phyloP scores from a whole-genome alignment of 2,329 filamentous ascomycete species.

The Tolypocladium endophyticum region DNA sequence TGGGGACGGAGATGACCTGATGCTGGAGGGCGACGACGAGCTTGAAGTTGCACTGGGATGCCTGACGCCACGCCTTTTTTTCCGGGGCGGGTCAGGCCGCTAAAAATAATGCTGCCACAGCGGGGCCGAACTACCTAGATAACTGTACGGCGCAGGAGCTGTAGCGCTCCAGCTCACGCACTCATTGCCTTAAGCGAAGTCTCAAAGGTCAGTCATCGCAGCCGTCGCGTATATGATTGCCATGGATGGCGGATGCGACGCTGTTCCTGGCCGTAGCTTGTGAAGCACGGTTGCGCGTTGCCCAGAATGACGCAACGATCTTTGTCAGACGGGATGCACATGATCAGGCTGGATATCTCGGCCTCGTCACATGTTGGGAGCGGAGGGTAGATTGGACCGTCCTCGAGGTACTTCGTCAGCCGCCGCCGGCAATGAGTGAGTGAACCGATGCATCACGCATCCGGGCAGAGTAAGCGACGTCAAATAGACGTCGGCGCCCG shows the following conservation, averaged over 20 bases:
- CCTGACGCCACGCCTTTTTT: neutral
- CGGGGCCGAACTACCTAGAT: neutral
- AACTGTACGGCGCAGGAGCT: too few relatives aligned
- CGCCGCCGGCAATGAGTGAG: neutral
- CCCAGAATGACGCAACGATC: neutral
- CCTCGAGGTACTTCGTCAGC: neutral
- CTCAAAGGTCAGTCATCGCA: neutral
- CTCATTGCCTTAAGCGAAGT: neutral
- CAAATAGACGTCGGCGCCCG: neutral
- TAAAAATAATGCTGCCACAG: neutral
- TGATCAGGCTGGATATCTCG: neutral
- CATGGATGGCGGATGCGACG: neutral
- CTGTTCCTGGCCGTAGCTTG: neutral
- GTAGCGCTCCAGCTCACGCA: neutral
- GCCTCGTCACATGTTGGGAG: neutral
- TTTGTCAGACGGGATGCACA: neutral
- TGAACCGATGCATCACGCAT: neutral
- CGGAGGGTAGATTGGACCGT: neutral
- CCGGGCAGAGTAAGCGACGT: neutral
- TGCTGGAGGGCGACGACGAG: neutral
- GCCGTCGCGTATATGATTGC: neutral
- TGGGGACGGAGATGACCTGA: neutral
- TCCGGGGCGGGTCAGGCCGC: neutral
- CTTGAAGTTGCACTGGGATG: neutral
- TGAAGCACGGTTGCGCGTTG: neutral